Conservation (phyloP, 345 rosid genomes). For the Eucalyptus coolabah region DNA sequence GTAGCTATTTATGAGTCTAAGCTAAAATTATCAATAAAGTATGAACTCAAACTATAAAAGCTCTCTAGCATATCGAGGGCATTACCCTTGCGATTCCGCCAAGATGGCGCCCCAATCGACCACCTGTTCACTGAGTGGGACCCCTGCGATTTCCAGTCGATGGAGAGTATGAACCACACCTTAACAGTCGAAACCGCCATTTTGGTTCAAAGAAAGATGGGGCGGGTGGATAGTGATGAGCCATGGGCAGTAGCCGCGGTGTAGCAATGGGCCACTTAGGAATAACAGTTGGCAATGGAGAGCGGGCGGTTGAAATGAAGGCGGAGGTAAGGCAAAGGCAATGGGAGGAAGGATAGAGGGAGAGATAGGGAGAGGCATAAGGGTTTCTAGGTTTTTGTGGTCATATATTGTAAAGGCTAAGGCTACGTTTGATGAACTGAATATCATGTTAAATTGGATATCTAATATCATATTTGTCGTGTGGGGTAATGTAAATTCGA, state of each 20-base stretch:
- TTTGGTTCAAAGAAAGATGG: neutral
- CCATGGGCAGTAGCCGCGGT: neutral
- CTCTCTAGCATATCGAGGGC: too few relatives aligned
- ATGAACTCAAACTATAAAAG: too few relatives aligned
- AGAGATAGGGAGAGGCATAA: neutral
- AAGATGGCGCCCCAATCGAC: too few relatives aligned
- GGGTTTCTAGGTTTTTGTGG: too few relatives aligned
- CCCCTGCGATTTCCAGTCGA: accelerated
- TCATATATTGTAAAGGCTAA: neutral
- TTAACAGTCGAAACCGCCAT: accelerated
- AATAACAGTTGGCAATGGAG: neutral
- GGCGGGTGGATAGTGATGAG: neutral
- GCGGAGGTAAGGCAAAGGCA: neutral
- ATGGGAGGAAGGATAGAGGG: neutral
- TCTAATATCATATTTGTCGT: accelerated
- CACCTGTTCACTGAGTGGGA: accelerated
- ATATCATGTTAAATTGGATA: neutral
- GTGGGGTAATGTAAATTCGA: neutral
- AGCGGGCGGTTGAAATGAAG: neutral
- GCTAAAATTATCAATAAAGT: too few relatives aligned
- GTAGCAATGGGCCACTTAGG: neutral
- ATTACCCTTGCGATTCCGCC: too few relatives aligned
- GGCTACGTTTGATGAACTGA: neutral
- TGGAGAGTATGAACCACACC: too few relatives aligned
- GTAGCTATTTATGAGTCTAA: too few relatives aligned